Conservation (phyloP, 371 early-diverging fungal genomes). For the Lichtheimia hyalospora region DNA sequence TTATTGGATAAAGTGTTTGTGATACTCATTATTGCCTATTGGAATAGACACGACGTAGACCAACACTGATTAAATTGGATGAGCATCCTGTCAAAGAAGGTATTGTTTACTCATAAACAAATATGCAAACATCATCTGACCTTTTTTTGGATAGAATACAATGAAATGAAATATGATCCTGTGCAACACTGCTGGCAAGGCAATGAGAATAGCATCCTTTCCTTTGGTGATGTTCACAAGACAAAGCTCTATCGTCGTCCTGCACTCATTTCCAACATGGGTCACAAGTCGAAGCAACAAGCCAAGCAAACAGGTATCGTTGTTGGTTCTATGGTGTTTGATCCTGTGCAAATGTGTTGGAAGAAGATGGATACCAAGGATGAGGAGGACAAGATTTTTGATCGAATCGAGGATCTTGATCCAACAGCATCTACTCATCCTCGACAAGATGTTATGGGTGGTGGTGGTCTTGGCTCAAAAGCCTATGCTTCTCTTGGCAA, state of each 20-base stretch:
- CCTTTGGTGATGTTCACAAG: conserved; percentile 13
- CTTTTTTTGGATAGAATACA: conserved; percentile 17
- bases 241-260: conserved; percentile 11
- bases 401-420: conserved; percentile 15
- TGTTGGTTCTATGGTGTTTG: conserved; percentile 25
- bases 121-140: neutral
- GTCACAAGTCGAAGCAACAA: conserved; percentile 6
- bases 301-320: conserved; percentile 12
- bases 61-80: conserved; percentile 24
- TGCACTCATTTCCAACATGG: conserved; percentile 23
- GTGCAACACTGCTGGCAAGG: conserved; percentile 29
- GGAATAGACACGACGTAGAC: conserved; percentile 20
- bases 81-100: conserved; percentile 26
- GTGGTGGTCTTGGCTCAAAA: no score
- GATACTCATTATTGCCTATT: neutral
- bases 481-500: neutral
- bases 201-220: conserved; percentile 24
- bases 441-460: neutral
- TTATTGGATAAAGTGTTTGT: neutral
- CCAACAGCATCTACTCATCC: neutral
- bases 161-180: conserved; percentile 36
- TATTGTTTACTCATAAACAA: conserved; percentile 5
- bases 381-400: conserved; percentile 14
- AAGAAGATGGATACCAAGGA: conserved; percentile 6
- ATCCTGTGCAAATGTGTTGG: conserved; percentile 16